Evolutionary conservation across 2,329 filamentous ascomycete genomes (phyloP).

Genomic region (Ophiostoma quercus): DNA sequence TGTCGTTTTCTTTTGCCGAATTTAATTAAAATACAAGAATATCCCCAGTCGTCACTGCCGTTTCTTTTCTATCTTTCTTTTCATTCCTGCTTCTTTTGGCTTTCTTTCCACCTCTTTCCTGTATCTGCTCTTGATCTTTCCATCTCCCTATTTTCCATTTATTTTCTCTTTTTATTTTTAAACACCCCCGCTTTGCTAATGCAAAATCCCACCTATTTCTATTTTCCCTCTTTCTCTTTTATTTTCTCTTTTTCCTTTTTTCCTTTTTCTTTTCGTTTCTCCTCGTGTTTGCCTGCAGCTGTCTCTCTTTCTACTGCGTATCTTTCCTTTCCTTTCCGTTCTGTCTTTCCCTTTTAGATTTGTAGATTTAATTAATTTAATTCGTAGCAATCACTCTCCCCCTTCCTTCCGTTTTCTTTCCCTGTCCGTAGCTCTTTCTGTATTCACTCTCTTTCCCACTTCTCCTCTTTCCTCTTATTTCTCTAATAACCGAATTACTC

Average conservation of each 20-base stretch:
- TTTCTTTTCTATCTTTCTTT: conserved; percentile 18
- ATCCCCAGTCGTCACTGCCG: neutral
- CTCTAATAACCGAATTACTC: neutral
- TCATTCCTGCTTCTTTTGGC: neutral
- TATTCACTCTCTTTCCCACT: conserved; percentile 2
- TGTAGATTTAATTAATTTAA: neutral
- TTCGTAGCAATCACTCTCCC: neutral
- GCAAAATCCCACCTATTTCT: neutral
- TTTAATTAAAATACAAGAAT: neutral
- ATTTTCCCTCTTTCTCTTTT: neutral
- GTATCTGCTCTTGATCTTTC: neutral
- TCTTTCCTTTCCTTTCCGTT: neutral
- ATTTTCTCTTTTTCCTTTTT: conserved; percentile 2
- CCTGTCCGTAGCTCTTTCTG: neutral
- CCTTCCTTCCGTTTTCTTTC: conserved; percentile 6
- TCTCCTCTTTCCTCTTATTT: conserved; percentile 6
- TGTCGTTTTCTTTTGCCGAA: neutral
- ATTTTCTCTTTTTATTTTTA: neutral
- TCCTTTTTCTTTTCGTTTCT: neutral
- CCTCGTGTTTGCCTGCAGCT: neutral
- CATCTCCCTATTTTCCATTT: neutral
- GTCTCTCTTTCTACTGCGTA: neutral
- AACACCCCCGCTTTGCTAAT: conserved; percentile 3
- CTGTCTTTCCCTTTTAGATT: neutral
- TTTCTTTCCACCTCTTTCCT: conserved; percentile 2